Base-by-base conservation (phyloP, 192 early-diverging fungal genomes). In the Phlyctochytrium planicorne region DNA sequence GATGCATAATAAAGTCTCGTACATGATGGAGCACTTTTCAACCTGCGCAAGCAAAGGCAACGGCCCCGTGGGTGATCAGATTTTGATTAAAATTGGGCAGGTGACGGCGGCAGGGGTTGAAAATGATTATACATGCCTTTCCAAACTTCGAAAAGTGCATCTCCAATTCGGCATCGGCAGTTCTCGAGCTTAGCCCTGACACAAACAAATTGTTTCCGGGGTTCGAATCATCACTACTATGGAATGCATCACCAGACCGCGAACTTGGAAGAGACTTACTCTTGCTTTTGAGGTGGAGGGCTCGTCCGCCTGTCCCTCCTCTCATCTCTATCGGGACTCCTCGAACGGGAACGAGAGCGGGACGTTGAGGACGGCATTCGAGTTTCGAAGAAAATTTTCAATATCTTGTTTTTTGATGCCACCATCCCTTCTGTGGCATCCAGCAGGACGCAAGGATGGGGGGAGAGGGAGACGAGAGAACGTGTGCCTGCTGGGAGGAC, bases 91-190 rank as follows among this genome's bases (percentile, higher is more conserved):
- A n/a, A 59, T 34, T 59, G 6, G 14, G 57, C 20, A 16, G 61
- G 17, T 34, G 30, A 14, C 31, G 61, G 61, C 20, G 12, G 16
- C 3, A 6, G 16, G 37, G 37, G 17, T 4, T 30, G 12, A 17
- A 30, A 14, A 35, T 36, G 27, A 24, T 4, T 3, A 24, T n/a
- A 27, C 4, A 29, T 67, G 90, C 90, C 81, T 87, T 82, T 69
- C 89, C 90, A 68, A 82, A 89, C 75, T 91, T 90, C 53, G 69
- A 70, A 67, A 92, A 92, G 33, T 86, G 36, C 29, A 85, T 80
- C 73, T 90, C 88, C 3, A 93, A 71, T 69, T 92, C 88, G 25
- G 71, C 74, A 66, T 87, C 86, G 1, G 68, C 74, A 30, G 88
- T 87, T 59, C 82, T 78, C 37, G 71, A 69, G 57, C 83, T 78